phyloP scores from a whole-genome alignment of 805 yeast species.

The Torulaspora delbrueckii region DNA sequence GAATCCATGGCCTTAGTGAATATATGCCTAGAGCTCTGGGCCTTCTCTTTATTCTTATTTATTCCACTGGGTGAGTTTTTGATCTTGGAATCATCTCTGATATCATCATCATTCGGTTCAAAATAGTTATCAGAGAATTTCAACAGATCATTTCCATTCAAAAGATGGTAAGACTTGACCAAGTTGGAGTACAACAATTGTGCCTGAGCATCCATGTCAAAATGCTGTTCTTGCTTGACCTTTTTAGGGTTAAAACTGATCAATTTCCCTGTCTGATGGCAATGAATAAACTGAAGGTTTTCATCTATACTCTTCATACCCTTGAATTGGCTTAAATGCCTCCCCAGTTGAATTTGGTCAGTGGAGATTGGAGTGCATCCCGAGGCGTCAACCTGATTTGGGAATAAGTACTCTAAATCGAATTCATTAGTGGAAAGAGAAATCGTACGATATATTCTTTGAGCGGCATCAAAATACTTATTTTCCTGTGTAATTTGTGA shows the following conservation, averaged over 20 bases:
- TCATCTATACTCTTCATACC: slow-evolving; percentile 37
- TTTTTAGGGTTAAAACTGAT: slow-evolving; percentile 10
- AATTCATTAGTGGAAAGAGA: slow-evolving; percentile 35
- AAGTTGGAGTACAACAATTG: slow-evolving; percentile 41
- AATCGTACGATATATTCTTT: slow-evolving; percentile 40
- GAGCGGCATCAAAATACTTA: slow-evolving; percentile 47
- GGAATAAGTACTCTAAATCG: slow-evolving; percentile 41
- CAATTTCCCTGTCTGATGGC: slow-evolving; percentile 31
- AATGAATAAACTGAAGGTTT: slow-evolving; percentile 32
- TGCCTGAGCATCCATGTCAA: slow-evolving; percentile 9
- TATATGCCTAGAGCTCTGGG: slow-evolving; percentile 23
- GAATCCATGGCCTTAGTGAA: slow-evolving; percentile 38
- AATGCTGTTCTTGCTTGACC: slow-evolving; percentile 8
- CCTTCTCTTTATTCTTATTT: neutral
- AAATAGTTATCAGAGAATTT: slow-evolving; percentile 13
- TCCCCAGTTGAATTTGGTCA: slow-evolving; percentile 32
- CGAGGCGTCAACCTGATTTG: slow-evolving; percentile 45
- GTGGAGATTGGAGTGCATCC: slow-evolving; percentile 41
- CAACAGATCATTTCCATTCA: slow-evolving; percentile 37
- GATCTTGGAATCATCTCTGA: neutral
- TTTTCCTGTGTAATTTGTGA: slow-evolving; percentile 47
- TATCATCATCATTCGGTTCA: neutral
- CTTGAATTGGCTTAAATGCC: slow-evolving; percentile 33
- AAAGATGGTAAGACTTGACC: slow-evolving; percentile 44
- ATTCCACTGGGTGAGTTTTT: neutral